Conservation (phyloP, 192 early-diverging fungal genomes). For the Pilaira anomala region DNA sequence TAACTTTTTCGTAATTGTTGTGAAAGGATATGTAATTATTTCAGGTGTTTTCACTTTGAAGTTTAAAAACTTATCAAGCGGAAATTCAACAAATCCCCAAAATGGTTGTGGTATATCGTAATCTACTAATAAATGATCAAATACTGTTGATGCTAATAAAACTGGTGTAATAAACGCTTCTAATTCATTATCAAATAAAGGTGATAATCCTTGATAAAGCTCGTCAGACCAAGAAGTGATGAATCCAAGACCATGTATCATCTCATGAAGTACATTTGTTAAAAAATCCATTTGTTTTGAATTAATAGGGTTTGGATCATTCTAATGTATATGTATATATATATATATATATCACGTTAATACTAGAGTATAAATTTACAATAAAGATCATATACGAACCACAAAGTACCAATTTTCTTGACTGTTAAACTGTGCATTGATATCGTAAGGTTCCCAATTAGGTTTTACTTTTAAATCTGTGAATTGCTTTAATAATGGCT, state of each 20-base stretch:
- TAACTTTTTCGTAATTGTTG: conserved; percentile 10
- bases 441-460: conserved; percentile 31
- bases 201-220: conserved; percentile 21
- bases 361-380: neutral
- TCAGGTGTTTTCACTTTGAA: neutral
- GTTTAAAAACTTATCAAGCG: conserved; percentile 25
- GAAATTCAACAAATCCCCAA: conserved; percentile 38
- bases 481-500: conserved; percentile 41
- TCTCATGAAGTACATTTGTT: conserved; percentile 38
- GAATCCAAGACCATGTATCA: conserved; percentile 47
- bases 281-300: conserved; percentile 38
- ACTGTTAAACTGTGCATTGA: conserved; percentile 37
- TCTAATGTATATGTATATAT: conserved; percentile 2
- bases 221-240: conserved; percentile 31
- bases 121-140: neutral
- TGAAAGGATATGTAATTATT: conserved; percentile 10
- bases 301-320: conserved; percentile 14
- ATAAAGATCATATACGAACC: neutral
- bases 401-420: conserved; percentile 36
- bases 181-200: conserved; percentile 13
- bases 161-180: conserved; percentile 25
- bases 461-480: conserved; percentile 12
- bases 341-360: neutral
- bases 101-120: conserved; percentile 27
- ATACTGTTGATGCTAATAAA: conserved; percentile 13